A percentile compares a stretch with the other conserved stretches of the same genome.
These are phyloP conservation scores for Sarcomyxa edulis DNA, from an alignment of 768 basidiomycete species.

Conservation along the genomic window DNA sequence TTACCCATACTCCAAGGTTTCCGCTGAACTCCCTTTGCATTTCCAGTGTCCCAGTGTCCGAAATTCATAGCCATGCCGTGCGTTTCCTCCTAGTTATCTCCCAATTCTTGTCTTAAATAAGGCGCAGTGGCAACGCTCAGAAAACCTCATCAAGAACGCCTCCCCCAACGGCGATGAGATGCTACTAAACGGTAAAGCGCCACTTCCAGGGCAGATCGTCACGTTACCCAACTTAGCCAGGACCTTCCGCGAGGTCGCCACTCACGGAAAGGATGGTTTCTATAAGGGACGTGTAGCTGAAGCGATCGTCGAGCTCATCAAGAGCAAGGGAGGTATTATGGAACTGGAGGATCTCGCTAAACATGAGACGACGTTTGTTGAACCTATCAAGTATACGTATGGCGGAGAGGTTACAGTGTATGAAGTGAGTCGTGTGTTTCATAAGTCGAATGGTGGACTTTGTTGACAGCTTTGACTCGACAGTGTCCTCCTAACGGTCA, in stretches of 20 bases:
- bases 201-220: conserved; percentile 81
- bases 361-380: conserved; percentile 73
- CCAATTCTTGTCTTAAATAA: conserved; percentile 4
- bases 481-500: conserved; percentile 97
- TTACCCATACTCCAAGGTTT: not conserved
- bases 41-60: conserved; percentile 81
- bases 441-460: not conserved
- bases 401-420: conserved; percentile 82
- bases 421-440: conserved; percentile 52
- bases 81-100: conserved; percentile 14
- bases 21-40: not conserved
- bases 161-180: conserved; percentile 86
- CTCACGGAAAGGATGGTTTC: conserved; percentile 86
- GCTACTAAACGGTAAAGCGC: conserved; percentile 80
- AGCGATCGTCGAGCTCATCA: conserved; percentile 81
- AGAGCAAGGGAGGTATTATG: conserved; percentile 90
- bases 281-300: conserved; percentile 90
- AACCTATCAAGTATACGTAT: conserved; percentile 91
- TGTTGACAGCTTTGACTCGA: conserved; percentile 5
- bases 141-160: conserved; percentile 70
- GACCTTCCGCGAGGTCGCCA: conserved; percentile 77
- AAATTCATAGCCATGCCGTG: conserved; percentile 63
- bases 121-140: conserved; percentile 51
- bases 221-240: conserved; percentile 74
- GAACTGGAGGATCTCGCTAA: conserved; percentile 87